These are phyloP conservation scores for Neonectria magnoliae DNA, from an alignment of 2,329 filamentous ascomycete genomes.

Conservation along the genomic window DNA sequence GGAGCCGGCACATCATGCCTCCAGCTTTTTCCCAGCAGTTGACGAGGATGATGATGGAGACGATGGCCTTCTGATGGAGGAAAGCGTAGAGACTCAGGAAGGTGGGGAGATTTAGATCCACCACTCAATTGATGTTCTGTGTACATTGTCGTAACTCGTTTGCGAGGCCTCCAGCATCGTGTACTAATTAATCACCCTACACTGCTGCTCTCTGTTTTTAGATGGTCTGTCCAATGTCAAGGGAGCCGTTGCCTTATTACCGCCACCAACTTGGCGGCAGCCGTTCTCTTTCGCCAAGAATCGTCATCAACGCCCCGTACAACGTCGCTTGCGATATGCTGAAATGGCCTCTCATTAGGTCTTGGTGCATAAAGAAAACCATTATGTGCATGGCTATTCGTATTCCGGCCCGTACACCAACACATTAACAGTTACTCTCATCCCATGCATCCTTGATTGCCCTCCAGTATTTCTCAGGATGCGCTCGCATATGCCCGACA, in stretches of 20 bases:
- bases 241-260: slow-evolving; percentile 58
- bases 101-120: background rate
- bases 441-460: background rate
- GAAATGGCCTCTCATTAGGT: slow-evolving; percentile 59
- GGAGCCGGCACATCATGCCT: slow-evolving; percentile 45
- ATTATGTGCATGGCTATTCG: slow-evolving; percentile 9
- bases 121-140: background rate
- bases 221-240: slow-evolving; percentile 62
- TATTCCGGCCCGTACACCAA: slow-evolving; percentile 14
- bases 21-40: slow-evolving; percentile 59
- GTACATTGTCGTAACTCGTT: background rate
- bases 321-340: slow-evolving; percentile 56
- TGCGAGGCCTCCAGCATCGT: slow-evolving; percentile 51
- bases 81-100: slow-evolving; percentile 22
- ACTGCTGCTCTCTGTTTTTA: slow-evolving; percentile 65
- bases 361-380: slow-evolving; percentile 47
- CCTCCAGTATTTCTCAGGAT: background rate
- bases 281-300: slow-evolving; percentile 63
- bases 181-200: slow-evolving; percentile 57
- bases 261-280: slow-evolving; percentile 58
- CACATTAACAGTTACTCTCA: background rate
- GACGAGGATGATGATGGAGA: slow-evolving; percentile 55
- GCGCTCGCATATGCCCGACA: background rate
- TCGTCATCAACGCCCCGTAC: slow-evolving; percentile 63
- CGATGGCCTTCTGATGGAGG: slow-evolving; percentile 49